Conservation (phyloP, 805 yeast species). For the Cyberlindnera subsufficiens region DNA sequence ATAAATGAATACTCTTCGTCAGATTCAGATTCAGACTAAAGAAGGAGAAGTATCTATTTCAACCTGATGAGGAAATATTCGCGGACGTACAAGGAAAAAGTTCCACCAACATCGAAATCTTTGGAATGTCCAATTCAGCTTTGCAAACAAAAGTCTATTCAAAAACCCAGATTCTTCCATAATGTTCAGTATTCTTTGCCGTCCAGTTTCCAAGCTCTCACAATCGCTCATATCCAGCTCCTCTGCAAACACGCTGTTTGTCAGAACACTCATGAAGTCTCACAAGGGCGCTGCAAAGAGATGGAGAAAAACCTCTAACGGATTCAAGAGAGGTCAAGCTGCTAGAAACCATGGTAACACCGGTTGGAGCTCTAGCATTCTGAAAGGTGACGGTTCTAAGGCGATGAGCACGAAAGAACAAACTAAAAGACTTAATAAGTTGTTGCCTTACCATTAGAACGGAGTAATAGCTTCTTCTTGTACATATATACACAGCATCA, state of each 20-base stretch:
- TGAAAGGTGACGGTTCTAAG: slow-evolving; percentile 56
- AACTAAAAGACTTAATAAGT: slow-evolving; percentile 50
- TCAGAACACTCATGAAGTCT: slow-evolving; percentile 52
- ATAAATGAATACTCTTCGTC: slow-evolving; percentile 9
- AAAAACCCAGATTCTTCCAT: neutral
- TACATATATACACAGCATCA: neutral
- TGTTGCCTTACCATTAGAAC: slow-evolving; percentile 30
- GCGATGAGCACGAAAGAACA: slow-evolving; percentile 51
- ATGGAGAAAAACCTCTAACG: slow-evolving; percentile 68
- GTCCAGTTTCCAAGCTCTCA: neutral
- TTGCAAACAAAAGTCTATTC: too few relatives aligned
- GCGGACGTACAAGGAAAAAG: too few relatives aligned
- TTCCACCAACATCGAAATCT: too few relatives aligned
- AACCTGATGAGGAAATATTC: neutral
- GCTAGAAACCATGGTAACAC: slow-evolving; percentile 93
- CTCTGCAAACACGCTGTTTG: slow-evolving; percentile 11
- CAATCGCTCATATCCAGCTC: neutral
- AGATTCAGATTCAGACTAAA: slow-evolving; percentile 13
- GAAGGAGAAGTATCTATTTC: neutral
- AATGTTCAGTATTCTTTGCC: slow-evolving; percentile 10
- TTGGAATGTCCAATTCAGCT: too few relatives aligned
- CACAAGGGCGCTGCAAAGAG: slow-evolving; percentile 86
- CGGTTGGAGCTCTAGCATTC: slow-evolving; percentile 66
- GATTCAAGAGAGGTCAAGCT: slow-evolving; percentile 61
- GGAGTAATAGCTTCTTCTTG: neutral